These are phyloP conservation scores for Tulasnella sp. DNA, from an alignment of 768 basidiomycete genomes.

Conservation along the genomic window DNA sequence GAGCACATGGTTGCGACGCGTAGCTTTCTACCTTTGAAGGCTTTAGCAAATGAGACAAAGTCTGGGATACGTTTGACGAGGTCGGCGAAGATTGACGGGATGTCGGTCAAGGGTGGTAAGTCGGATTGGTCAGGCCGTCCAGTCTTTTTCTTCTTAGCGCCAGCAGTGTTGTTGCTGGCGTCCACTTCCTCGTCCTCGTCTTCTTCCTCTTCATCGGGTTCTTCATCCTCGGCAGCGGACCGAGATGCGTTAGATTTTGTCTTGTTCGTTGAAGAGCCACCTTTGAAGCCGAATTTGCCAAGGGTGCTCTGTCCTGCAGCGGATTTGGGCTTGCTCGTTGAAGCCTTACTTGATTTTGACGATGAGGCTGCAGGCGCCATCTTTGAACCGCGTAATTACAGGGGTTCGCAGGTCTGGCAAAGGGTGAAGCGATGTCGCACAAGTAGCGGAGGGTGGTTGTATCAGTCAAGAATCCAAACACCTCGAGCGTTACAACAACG, in stretches of 20 bases:
- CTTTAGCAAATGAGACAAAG: conserved; percentile 34
- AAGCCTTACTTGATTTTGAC: conserved; percentile 4
- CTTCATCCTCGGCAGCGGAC: conserved; percentile 32
- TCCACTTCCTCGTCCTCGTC: conserved; percentile 35
- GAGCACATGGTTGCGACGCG: conserved; percentile 97
- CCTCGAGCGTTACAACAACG: no score
- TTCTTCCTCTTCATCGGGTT: conserved; percentile 31
- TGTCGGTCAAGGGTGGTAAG: conserved; percentile 71
- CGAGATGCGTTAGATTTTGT: neutral
- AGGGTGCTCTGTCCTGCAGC: neutral
- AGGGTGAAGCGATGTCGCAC: neutral
- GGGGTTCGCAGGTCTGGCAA: neutral
- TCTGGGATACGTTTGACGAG: conserved; percentile 41
- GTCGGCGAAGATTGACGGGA: conserved; percentile 42
- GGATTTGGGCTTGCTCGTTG: conserved; percentile 3
- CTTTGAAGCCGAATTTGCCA: conserved; percentile 7
- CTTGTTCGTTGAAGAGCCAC: neutral
- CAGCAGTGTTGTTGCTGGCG: conserved; percentile 20
- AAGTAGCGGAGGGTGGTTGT: conserved; percentile 20
- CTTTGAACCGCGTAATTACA: neutral
- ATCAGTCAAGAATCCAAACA: conserved; percentile 1
- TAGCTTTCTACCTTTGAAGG: conserved; percentile 65
- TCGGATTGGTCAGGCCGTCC: conserved; percentile 54
- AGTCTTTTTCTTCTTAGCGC: conserved; percentile 29
- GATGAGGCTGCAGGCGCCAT: conserved; percentile 17